Conservation (phyloP, 768 basidiomycete species). For the Lactarius quietus region DNA sequence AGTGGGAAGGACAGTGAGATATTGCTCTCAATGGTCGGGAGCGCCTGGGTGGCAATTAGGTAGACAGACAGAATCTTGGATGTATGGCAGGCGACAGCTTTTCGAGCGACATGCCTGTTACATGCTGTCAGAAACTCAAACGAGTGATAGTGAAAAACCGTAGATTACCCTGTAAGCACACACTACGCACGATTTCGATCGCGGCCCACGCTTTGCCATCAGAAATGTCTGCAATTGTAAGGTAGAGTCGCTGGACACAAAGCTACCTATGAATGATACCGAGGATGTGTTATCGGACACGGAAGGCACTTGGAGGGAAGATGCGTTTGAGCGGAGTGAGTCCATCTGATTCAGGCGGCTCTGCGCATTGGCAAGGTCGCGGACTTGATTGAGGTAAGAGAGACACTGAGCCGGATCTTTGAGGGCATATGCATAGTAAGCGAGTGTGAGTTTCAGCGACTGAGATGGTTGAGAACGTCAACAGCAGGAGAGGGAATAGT, state of each 20-base stretch:
- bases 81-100: conserved; percentile 45
- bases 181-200: conserved; percentile 67
- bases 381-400: conserved; percentile 50
- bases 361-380: conserved; percentile 51
- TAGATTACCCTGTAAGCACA: conserved; percentile 70
- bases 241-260: conserved; percentile 41
- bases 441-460: conserved; percentile 66
- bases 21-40: conserved; percentile 47
- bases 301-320: conserved; percentile 37
- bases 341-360: conserved; percentile 47
- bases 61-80: conserved; percentile 57
- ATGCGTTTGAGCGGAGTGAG: conserved; percentile 41
- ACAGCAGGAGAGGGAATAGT: conserved; percentile 11
- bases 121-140: conserved; percentile 8
- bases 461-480: conserved; percentile 32
- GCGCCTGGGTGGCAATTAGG: conserved; percentile 49
- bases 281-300: conserved; percentile 38
- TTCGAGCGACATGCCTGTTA: conserved; percentile 74
- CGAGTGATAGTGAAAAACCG: neutral
- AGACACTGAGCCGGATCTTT: conserved; percentile 64
- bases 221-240: conserved; percentile 50
- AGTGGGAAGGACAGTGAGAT: conserved; percentile 34
- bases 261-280: conserved; percentile 47
- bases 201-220: conserved; percentile 73
- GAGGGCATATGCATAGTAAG: conserved; percentile 79